These are phyloP conservation scores for Kwoniella dejecticola DNA, from an alignment of 768 basidiomycete genomes.

Conservation along the genomic window DNA sequence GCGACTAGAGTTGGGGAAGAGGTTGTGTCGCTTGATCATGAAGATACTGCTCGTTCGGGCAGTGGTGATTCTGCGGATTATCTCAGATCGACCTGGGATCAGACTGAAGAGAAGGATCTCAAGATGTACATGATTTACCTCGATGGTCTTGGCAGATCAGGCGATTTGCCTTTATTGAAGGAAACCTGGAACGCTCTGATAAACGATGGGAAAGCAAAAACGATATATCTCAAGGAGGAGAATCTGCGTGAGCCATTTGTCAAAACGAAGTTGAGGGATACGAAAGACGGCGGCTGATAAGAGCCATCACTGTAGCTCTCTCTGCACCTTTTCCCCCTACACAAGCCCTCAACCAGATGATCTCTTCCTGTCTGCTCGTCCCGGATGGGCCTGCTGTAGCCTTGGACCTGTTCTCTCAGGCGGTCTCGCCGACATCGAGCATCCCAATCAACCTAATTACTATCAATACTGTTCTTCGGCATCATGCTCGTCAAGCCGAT, in stretches of 20 bases:
- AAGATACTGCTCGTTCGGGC: background rate
- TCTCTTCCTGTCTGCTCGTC: slow-evolving; percentile 66
- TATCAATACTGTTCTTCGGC: slow-evolving; percentile 76
- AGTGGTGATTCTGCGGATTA: slow-evolving; percentile 55
- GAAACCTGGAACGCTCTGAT: slow-evolving; percentile 49
- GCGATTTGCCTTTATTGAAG: slow-evolving; percentile 64
- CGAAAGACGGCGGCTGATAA: background rate
- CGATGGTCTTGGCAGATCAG: slow-evolving; percentile 62
- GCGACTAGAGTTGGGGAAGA: slow-evolving; percentile 9
- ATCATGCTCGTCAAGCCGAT: slow-evolving; percentile 67
- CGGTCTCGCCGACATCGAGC: slow-evolving; percentile 57
- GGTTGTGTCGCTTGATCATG: slow-evolving; percentile 14
- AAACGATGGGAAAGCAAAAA: slow-evolving; percentile 46
- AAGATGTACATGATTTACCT: slow-evolving; percentile 72
- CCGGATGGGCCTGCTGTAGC: slow-evolving; percentile 54
- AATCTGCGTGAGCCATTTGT: slow-evolving; percentile 15
- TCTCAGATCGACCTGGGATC: slow-evolving; percentile 66
- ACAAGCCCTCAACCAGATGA: slow-evolving; percentile 67
- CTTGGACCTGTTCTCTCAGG: slow-evolving; percentile 56
- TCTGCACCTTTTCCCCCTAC: slow-evolving; percentile 42
- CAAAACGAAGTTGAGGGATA: background rate
- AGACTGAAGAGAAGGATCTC: slow-evolving; percentile 65
- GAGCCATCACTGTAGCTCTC: background rate
- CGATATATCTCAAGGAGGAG: slow-evolving; percentile 27
- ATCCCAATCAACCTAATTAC: slow-evolving; percentile 72